These are phyloP conservation scores for Scutellaria barbata DNA, from an alignment of 257 asterid genomes.

Conservation along the genomic window DNA sequence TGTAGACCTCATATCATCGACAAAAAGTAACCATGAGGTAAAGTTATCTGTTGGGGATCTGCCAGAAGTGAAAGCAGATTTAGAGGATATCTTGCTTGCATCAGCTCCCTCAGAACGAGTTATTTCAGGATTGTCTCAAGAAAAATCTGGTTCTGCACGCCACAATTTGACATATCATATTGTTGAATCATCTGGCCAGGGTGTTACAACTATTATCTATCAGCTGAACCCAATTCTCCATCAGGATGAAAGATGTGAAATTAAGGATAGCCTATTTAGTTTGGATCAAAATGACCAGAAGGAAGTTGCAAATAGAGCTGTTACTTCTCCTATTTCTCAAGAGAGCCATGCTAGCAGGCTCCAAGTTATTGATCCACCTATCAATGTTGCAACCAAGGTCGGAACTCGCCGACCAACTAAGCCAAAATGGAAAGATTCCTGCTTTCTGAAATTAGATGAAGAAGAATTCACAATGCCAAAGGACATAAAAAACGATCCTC, in stretches of 20 bases:
- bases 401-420: constrained; percentile 54
- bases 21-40: constrained; percentile 38
- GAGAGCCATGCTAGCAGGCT: constrained; percentile 79
- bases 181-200: constrained; percentile 78
- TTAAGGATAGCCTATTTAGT: constrained; percentile 42
- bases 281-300: constrained; percentile 56
- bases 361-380: constrained; percentile 50
- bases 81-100: constrained; percentile 41
- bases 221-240: constrained; percentile 47
- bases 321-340: constrained; percentile 86
- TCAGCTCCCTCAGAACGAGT: constrained; percentile 51
- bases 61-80: constrained; percentile 45
- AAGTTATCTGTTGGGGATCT: constrained; percentile 49
- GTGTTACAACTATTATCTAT: constrained; percentile 62
- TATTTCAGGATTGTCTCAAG: constrained; percentile 46
- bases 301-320: constrained; percentile 50
- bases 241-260: constrained; percentile 43
- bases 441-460: constrained; percentile 80
- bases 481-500: constrained; percentile 83
- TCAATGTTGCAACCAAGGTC: constrained; percentile 43
- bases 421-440: constrained; percentile 89
- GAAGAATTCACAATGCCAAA: constrained; percentile 70
- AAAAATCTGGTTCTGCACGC: constrained; percentile 43
- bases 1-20: constrained; percentile 42
- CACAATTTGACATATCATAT: constrained; percentile 49